phyloP scores from a whole-genome alignment of 2,329 filamentous ascomycete species.

The Cladobotryum mycophilum region DNA sequence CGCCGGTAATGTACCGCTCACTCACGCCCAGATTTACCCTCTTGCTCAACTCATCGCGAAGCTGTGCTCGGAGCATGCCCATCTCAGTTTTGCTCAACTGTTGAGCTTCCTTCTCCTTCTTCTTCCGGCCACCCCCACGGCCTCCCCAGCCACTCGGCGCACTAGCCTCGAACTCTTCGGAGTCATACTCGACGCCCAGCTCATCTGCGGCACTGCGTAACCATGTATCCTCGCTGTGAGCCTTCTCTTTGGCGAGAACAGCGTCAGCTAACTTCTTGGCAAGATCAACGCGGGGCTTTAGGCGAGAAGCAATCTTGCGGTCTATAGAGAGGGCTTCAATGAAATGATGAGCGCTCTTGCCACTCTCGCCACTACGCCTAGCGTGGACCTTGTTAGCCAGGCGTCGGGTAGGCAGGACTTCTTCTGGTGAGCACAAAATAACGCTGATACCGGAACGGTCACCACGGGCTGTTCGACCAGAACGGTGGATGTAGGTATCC shows the following conservation, averaged over 20 bases:
- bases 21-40: conserved; percentile 84
- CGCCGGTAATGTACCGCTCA: conserved; percentile 77
- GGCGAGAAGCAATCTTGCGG: conserved; percentile 64
- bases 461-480: conserved; percentile 86
- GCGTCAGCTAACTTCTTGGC: conserved; percentile 86
- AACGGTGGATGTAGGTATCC: conserved; percentile 92
- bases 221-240: conserved; percentile 77
- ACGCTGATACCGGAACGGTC: conserved; percentile 72
- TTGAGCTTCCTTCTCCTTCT: conserved; percentile 66
- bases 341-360: conserved; percentile 44
- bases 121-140: conserved; percentile 65
- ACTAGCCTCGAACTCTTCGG: conserved; percentile 79
- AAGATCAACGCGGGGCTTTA: conserved; percentile 71
- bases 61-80: conserved; percentile 60
- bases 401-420: conserved; percentile 76
- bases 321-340: conserved; percentile 81
- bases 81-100: conserved; percentile 68
- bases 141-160: conserved; percentile 57
- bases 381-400: conserved; percentile 86
- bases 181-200: conserved; percentile 88
- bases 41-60: conserved; percentile 63
- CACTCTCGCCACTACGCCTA: conserved; percentile 43
- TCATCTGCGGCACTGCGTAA: conserved; percentile 81
- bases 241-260: conserved; percentile 78
- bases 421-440: conserved; percentile 83